Evolutionary conservation across 106 monocot genomes (phyloP), one percentile per base, ranked within the genome.

Genomic region (Alisma plantagoaquatica): DNA sequence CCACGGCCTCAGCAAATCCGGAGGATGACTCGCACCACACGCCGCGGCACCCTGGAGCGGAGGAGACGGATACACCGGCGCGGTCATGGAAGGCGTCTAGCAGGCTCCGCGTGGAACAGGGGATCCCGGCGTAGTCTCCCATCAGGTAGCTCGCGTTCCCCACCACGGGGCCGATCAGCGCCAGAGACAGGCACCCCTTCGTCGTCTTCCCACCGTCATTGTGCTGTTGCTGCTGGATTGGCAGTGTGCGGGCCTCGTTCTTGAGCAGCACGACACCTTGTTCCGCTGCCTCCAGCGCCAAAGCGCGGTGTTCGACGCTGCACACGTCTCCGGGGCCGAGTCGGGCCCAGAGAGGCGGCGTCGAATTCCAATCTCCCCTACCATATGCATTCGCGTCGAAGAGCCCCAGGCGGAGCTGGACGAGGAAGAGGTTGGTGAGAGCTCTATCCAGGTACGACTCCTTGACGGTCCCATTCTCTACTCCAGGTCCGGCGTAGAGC

Each of bases 381-480:
- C n/a, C n/a, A n/a, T n/a, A n/a, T n/a, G n/a, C n/a, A n/a, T n/a
- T n/a, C n/a, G n/a, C n/a, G 46, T 98, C 82, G 30, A 90, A 90
- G 15, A 82, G 56, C 12, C 78, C 76, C 15, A 98, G 89, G 1
- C 89, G 71, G 1, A 98, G 49, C 43, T 79, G 84, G 48, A 98
- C 85, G 2, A 72, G 68, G 79, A 90, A 84, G 9, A 89, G 78
- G 61, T 98, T 98, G 32, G 76, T 3, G 12, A 98, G 82, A 1
- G 98, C 89, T 1, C 64, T 67, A 50, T 98, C 73, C 11, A 98
- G 78, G 41, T 98, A 81, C 31, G 65, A 60, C 60, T 85, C 77
- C 38, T 35, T 30, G 10, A 90, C 62, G 49, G 79, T 85, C 22
- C 89, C 78, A 2, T 42, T 27, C 48, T 78, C 29, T 3, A 98